Base-by-base conservation (phyloP, 352 stramenopile genomes). In the Phytophthora ohioensis region DNA sequence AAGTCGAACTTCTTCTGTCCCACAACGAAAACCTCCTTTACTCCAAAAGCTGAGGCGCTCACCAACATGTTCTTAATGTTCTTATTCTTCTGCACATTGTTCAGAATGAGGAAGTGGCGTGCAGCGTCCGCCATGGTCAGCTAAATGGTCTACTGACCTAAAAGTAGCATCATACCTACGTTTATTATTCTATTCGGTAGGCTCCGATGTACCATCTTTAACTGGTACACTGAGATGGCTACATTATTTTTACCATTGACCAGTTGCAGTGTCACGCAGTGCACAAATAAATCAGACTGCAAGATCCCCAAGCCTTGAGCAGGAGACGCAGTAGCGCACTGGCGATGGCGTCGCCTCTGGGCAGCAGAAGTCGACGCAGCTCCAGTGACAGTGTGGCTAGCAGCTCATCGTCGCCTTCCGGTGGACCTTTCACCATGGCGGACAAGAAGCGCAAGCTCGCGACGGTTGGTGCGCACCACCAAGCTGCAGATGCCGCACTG, bases 11-110 rank as follows among this genome's bases (percentile, higher is more conserved):
- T 91, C 67, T 89, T 88, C 78, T 97, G 90, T 7, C 94, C 94
- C 9, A 98, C 92, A 13, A 98, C 79, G 55, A 97, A 93, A 13
- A 98, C 81, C 46, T 90, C 81, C 31, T 71, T 57, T 6, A 93
- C 87, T 30, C 91, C 92, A 81, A 97, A 98, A 0, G 91, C 76
- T 10, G 84, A 88, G 1, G 87, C 91, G 17, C 90, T 94, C 34
- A 93, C 66, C 11, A 98, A 70, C 75, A 98, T 87, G 62, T 92
- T 92, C 59, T 86, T 84, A 45, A 98, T 85, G 74, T 98, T 98
- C 64, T 92, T 91, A 39, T 71, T 79, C 79, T 98, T 98, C 71
- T 94, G 90, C 48, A 98, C 96, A 77, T 98, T 98, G 78, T 93
- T 97, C 32, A 98, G 79, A 43, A 98, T 97, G 35, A 98, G 76